Base-by-base conservation (phyloP, 495 filamentous ascomycete genomes). In the Hypoxylon perforatum region DNA sequence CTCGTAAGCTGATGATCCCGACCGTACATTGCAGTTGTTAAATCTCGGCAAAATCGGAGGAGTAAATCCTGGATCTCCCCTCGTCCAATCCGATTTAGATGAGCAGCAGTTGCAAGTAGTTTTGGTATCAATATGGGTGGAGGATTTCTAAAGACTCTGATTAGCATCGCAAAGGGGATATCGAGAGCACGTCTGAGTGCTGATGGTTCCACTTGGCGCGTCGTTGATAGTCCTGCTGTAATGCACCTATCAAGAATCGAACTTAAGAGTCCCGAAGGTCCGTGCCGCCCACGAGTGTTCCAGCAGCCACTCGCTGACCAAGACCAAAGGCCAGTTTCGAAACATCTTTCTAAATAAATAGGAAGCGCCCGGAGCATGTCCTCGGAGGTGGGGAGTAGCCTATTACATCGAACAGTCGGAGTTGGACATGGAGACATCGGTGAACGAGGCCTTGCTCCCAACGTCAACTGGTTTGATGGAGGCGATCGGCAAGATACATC, bases 401-500 rank as follows among this genome's bases (percentile, higher is more conserved):
- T 49, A 14, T 53, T 62, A 25, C 66, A 57, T 10, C 39, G 66
- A 7, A 54, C 52, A 28, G 22, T 45, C 11, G 59, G 63, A 1
- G 54, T 35, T 30, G 48, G 54, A 8, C 25, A 54, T 19, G 15
- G 21, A 18, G 57, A 53, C 10, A 44, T 21, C 9, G 55, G 55
- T 14, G 61, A 53, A 41, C 22, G 19, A 9, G 23, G 39, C 33
- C 18, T 44, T 14, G 28, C 28, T 22, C 23, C 23, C 21, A 54
- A 47, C 4, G 46, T 35, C 30, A 48, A 9, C 17, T 59, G 50
- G 14, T 25, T 19, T 21, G 50, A 49, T 48, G 57, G 50, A 48
- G 72, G 72, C 18, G 72, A 69, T 19, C 70, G 72, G 25, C 72
- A 75, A 45, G 60, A 63, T 12, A 75, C 72, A 42, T 75, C 72